Percentiles rank a stretch among this genome's conserved stretches.
Conservation (phyloP, 1,284 basidiomycete species). For the Fomitiporia mediterranea region DNA sequence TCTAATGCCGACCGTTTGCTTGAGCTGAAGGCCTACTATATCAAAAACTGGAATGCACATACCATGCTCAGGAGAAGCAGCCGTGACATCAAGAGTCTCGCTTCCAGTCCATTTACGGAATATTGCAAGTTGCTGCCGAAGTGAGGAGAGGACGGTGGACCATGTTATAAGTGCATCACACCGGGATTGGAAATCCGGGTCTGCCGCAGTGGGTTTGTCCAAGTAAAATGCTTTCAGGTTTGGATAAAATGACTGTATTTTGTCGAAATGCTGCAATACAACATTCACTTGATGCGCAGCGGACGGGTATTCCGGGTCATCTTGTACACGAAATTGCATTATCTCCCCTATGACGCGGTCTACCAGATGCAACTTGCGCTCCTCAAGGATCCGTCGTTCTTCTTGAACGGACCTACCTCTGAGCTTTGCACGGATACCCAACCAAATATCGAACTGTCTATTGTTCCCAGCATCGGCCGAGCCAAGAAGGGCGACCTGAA, state of each 20-base stretch:
- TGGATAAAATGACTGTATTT: constrained; percentile 86
- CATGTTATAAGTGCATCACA: constrained; percentile 87
- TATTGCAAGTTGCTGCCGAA: constrained; percentile 73
- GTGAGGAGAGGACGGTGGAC: constrained; percentile 76
- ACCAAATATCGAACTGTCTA: constrained; percentile 73
- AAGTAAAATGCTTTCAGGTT: constrained; percentile 73
- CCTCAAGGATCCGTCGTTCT: constrained; percentile 78
- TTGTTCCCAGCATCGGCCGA: constrained; percentile 67
- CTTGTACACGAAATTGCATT: constrained; percentile 59
- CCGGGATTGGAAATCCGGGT: constrained; percentile 66
- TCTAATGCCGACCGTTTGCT: constrained; percentile 36
- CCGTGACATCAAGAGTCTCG: constrained; percentile 83
- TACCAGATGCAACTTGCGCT: constrained; percentile 75
- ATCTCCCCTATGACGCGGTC: constrained; percentile 85
- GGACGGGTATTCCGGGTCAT: constrained; percentile 40
- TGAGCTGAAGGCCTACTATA: constrained; percentile 34
- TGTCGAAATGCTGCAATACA: constrained; percentile 76
- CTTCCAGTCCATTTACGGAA: constrained; percentile 90
- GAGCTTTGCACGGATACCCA: constrained; percentile 85
- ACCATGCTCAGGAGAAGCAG: constrained; percentile 55
- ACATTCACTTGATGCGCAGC: constrained; percentile 71
- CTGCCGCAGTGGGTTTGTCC: constrained; percentile 71
- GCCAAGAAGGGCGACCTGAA: constrained; percentile 67
- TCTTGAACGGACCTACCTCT: constrained; percentile 78
- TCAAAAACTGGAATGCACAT: constrained; percentile 36